phyloP scores from a whole-genome alignment of 495 filamentous ascomycete genomes.

The Penicillium daleae region DNA sequence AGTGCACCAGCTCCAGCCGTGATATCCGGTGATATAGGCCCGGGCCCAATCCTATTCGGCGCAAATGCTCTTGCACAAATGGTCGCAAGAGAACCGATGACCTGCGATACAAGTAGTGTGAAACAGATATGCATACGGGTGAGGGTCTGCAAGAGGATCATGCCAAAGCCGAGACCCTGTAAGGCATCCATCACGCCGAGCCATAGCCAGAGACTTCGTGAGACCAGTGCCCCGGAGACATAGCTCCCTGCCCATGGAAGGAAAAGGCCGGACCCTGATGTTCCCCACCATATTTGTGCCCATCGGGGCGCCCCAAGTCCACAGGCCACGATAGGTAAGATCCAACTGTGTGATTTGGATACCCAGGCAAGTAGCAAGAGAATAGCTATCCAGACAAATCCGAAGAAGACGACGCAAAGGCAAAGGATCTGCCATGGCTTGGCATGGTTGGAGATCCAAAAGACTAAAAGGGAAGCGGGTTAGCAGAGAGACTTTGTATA shows the following conservation, averaged over 20 bases:
- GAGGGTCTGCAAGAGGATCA: slow-evolving; percentile 55
- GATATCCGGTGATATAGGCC: slow-evolving; percentile 53
- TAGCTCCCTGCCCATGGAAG: slow-evolving; percentile 55
- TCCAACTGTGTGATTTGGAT: slow-evolving; percentile 53
- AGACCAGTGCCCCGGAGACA: slow-evolving; percentile 47
- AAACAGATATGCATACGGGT: slow-evolving; percentile 56
- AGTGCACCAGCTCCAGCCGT: slow-evolving; percentile 50
- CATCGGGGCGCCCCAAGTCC: slow-evolving; percentile 55
- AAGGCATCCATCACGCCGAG: slow-evolving; percentile 53
- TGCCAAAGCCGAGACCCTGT: slow-evolving; percentile 55
- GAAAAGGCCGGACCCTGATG: slow-evolving; percentile 49
- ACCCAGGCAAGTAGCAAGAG: slow-evolving; percentile 45
- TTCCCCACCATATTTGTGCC: slow-evolving; percentile 58
- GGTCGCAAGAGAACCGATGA: slow-evolving; percentile 54
- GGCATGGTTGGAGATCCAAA: slow-evolving; percentile 53
- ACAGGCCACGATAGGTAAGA: slow-evolving; percentile 54
- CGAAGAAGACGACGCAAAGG: slow-evolving; percentile 50
- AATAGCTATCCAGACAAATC: slow-evolving; percentile 46
- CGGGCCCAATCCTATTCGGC: slow-evolving; percentile 53
- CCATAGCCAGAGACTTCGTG: slow-evolving; percentile 55
- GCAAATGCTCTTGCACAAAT: slow-evolving; percentile 51
- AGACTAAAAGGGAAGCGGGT: slow-evolving; percentile 29
- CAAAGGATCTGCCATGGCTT: slow-evolving; percentile 49
- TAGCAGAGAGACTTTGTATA: not conserved
- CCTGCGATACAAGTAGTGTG: slow-evolving; percentile 53